Evolutionary conservation across 805 yeast genomes (phyloP).

Genomic region (Cyberlindnera mycetangii): DNA sequence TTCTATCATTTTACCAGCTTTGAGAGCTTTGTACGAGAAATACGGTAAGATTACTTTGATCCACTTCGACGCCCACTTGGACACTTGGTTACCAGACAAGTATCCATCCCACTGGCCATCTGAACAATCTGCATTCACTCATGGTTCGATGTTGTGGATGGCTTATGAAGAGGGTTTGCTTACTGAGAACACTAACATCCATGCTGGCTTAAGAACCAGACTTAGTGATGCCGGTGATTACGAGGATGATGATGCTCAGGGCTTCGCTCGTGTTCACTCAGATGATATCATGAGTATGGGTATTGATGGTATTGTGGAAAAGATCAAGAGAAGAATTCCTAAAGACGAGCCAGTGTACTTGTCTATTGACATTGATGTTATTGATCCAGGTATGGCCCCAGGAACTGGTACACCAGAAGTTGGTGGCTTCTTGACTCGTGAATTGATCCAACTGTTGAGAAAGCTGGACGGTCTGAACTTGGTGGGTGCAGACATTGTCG

Average conservation of each 20-base stretch:
- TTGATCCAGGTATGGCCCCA: constrained; percentile 73
- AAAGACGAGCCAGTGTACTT: constrained; percentile 66
- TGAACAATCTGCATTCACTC: constrained; percentile 59
- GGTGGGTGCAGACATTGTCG: constrained; percentile 77
- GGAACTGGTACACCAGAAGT: constrained; percentile 80
- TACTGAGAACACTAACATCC: constrained; percentile 52
- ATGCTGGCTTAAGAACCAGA: constrained; percentile 76
- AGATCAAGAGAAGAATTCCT: constrained; percentile 54
- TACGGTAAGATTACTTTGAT: constrained; percentile 71
- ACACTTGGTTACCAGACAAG: constrained; percentile 74
- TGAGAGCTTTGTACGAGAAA: constrained; percentile 56
- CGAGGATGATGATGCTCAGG: constrained; percentile 62
- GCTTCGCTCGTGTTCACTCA: constrained; percentile 66
- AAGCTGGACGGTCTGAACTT: constrained; percentile 56
- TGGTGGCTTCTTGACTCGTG: constrained; percentile 72
- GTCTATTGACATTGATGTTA: constrained; percentile 75
- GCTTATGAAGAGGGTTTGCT: constrained; percentile 57
- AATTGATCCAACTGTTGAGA: constrained; percentile 55
- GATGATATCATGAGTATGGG: constrained; percentile 76
- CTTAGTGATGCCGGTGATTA: constrained; percentile 63
- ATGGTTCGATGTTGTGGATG: constrained; percentile 86
- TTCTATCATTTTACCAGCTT: constrained; percentile 67
- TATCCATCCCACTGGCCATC: constrained; percentile 64
- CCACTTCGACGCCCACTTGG: constrained; percentile 85
- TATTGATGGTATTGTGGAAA: constrained; percentile 52